A percentile compares a stretch with the other conserved stretches of the same genome.
Conservation (phyloP, 139 green algal genomes). For the Trebouxia sp. region DNA sequence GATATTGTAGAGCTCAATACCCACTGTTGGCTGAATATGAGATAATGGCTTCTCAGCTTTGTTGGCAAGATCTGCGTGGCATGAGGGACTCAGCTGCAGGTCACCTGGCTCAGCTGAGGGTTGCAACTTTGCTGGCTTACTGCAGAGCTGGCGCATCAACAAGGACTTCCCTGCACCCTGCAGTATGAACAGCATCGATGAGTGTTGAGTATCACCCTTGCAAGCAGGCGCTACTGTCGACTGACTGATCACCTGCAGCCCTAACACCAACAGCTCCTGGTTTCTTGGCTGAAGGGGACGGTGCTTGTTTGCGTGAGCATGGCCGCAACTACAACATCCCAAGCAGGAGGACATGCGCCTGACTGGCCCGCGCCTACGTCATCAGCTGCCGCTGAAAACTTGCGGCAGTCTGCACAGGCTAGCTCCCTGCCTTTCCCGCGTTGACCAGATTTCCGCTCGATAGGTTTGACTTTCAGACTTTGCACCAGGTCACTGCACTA, state of each 20-base stretch:
- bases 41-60: background rate
- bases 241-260: background rate
- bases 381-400: too few species aligned
- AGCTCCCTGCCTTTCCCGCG: too few species aligned
- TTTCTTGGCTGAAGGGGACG: too few species aligned
- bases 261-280: conserved; percentile 6
- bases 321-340: background rate
- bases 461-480: background rate
- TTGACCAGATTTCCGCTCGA: conserved; percentile 11
- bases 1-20: conserved; percentile 15
- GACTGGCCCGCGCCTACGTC: background rate
- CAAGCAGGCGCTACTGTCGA: background rate
- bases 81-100: background rate
- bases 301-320: background rate
- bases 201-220: too few species aligned
- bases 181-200: background rate
- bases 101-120: background rate
- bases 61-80: background rate
- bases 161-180: conserved; percentile 24
- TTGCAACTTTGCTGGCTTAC: too few species aligned
- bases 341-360: conserved; percentile 1
- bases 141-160: conserved; percentile 5
- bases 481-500: too few species aligned
- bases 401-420: too few species aligned
- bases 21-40: conserved; percentile 6